phyloP scores from a whole-genome alignment of 1,139 yeast species.

The Lodderomyces beijingensis region DNA sequence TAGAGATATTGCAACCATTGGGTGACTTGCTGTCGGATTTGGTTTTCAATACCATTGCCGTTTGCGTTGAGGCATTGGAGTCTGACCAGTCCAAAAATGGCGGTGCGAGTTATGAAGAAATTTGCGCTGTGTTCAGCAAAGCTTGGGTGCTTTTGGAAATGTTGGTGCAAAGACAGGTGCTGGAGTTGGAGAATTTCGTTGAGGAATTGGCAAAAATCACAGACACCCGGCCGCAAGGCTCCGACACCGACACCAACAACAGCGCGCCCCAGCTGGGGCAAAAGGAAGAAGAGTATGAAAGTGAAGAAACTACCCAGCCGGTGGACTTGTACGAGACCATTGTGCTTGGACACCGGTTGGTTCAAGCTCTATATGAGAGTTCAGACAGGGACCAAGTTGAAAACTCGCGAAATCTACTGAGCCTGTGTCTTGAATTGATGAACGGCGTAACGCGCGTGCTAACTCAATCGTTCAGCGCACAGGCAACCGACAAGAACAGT shows the following conservation, averaged over 20 bases:
- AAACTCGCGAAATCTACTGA: neutral
- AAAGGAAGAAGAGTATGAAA: constrained; percentile 19
- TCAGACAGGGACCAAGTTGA: constrained; percentile 3
- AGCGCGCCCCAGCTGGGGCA: neutral
- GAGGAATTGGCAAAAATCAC: constrained; percentile 19
- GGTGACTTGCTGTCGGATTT: constrained; percentile 26
- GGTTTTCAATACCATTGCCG: constrained; percentile 43
- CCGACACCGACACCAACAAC: constrained; percentile 3
- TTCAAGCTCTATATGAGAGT: constrained; percentile 29
- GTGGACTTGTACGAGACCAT: constrained; percentile 37
- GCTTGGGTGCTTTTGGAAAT: constrained; percentile 12
- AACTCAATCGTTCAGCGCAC: constrained; percentile 20
- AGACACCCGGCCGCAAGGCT: too few relatives aligned
- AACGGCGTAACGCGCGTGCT: constrained; percentile 11
- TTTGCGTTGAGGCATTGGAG: constrained; percentile 46
- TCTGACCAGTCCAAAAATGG: too few relatives aligned
- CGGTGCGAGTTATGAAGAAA: constrained; percentile 17
- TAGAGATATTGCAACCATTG: constrained; percentile 28
- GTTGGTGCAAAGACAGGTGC: constrained; percentile 21
- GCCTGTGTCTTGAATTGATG: neutral
- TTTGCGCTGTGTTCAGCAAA: constrained; percentile 6
- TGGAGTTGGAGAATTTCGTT: constrained; percentile 25
- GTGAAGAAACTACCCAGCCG: constrained; percentile 34
- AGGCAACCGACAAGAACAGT: constrained; percentile 17
- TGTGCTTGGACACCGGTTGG: constrained; percentile 25